Conservation (phyloP, 2,329 filamentous ascomycete species). For the Stagonosporopsis vannaccii region DNA sequence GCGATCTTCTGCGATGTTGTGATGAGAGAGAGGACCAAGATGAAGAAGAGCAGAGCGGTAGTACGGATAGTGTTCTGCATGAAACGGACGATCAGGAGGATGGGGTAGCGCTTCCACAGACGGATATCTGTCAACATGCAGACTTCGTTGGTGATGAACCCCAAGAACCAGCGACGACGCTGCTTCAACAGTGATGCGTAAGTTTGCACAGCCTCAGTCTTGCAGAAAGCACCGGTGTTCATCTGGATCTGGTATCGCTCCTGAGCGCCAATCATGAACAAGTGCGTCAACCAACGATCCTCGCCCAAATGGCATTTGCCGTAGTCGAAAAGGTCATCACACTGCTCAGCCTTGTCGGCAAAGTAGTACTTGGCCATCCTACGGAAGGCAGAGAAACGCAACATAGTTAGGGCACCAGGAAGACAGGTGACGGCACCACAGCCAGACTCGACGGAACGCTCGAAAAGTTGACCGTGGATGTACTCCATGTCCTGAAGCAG, state of each 20-base stretch:
- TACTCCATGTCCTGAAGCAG: constrained; percentile 98
- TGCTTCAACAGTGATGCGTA: constrained; percentile 89
- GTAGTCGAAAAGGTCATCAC: constrained; percentile 95
- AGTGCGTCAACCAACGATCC: constrained; percentile 94
- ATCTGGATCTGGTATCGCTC: constrained; percentile 95
- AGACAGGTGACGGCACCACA: constrained; percentile 95
- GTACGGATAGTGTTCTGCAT: constrained; percentile 97
- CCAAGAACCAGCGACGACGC: constrained; percentile 93
- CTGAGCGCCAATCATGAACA: constrained; percentile 98
- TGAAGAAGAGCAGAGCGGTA: constrained; percentile 91
- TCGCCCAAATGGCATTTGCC: constrained; percentile 95
- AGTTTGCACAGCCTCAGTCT: constrained; percentile 94
- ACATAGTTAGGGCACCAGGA: constrained; percentile 91
- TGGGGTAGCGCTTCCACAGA: constrained; percentile 88
- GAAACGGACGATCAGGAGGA: constrained; percentile 85
- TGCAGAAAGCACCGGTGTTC: constrained; percentile 97
- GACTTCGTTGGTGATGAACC: constrained; percentile 96
- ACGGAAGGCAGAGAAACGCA: constrained; percentile 94
- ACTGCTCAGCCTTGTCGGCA: constrained; percentile 93
- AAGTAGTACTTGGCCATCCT: constrained; percentile 99
- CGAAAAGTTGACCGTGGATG: constrained; percentile 94
- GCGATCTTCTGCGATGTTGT: constrained; percentile 81
- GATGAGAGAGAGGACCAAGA: constrained; percentile 85
- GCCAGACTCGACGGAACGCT: constrained; percentile 92
- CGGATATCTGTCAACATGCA: constrained; percentile 97